These are phyloP conservation scores for Botrytis hyacinthi DNA, from an alignment of 2,329 filamentous ascomycete species.

Conservation along the genomic window DNA sequence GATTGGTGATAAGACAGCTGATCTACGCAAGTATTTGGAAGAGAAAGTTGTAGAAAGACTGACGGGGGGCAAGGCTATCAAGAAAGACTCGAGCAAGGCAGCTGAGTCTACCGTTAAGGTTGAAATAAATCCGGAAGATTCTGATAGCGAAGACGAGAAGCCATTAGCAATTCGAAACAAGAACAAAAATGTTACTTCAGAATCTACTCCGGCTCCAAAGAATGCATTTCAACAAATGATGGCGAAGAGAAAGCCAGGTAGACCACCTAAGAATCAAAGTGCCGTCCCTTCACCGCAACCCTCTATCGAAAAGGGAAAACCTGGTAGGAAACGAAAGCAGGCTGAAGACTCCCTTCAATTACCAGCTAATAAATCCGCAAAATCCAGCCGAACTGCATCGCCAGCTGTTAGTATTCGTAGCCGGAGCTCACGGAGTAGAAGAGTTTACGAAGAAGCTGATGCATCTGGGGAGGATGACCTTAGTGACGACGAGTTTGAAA, in stretches of 20 bases:
- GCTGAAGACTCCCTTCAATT: slow-evolving; percentile 38
- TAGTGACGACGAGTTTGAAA: slow-evolving; percentile 82
- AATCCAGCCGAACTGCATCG: slow-evolving; percentile 72
- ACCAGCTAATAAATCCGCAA: slow-evolving; percentile 66
- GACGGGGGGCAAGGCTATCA: slow-evolving; percentile 50
- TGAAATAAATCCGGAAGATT: slow-evolving; percentile 28
- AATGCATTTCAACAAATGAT: slow-evolving; percentile 50
- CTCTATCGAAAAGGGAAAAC: slow-evolving; percentile 32
- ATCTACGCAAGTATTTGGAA: slow-evolving; percentile 75
- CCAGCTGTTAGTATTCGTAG: slow-evolving; percentile 51
- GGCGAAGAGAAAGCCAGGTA: slow-evolving; percentile 21
- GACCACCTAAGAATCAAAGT: slow-evolving; percentile 3
- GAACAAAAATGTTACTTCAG: slow-evolving; percentile 29
- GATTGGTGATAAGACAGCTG: slow-evolving; percentile 55
- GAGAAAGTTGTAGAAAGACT: slow-evolving; percentile 70
- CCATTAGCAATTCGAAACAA: slow-evolving; percentile 27
- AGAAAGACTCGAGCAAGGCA: slow-evolving; percentile 31
- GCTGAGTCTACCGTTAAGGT: slow-evolving; percentile 18
- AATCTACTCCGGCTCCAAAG: slow-evolving; percentile 28
- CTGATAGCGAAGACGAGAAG: slow-evolving; percentile 36
- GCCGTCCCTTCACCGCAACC: neutral
- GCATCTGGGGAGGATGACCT: slow-evolving; percentile 61
- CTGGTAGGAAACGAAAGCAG: slow-evolving; percentile 57
- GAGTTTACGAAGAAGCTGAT: slow-evolving; percentile 53
- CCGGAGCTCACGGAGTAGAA: slow-evolving; percentile 44